These are phyloP conservation scores for Chlorella variabilis DNA, from an alignment of 163 green algal species.

Conservation along the genomic window DNA sequence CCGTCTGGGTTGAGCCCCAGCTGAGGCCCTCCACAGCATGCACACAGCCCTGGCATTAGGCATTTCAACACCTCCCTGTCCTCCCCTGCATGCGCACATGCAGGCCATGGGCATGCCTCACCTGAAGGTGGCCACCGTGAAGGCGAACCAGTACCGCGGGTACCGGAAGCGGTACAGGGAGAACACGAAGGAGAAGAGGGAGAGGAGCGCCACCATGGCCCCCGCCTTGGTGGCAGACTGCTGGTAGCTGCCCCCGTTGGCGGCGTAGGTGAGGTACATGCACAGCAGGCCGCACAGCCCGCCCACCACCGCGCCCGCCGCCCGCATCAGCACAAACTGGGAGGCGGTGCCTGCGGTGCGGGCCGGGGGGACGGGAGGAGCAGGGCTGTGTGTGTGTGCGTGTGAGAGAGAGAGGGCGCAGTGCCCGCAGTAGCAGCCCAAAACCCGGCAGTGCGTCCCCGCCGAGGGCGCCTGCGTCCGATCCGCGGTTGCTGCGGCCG, in stretches of 20 bases:
- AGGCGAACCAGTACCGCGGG: conserved; percentile 28
- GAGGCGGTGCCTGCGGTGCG: conserved; percentile 12
- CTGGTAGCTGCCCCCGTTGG: conserved; percentile 37
- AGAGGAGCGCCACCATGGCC: conserved; percentile 28
- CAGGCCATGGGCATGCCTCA: neutral
- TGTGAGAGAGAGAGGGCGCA: neutral
- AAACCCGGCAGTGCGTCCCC: too few species aligned
- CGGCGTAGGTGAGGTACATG: conserved; percentile 40
- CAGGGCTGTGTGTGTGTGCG: neutral
- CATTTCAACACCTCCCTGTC: too few species aligned
- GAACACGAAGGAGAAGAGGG: conserved; percentile 10
- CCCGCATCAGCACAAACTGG: conserved; percentile 40
- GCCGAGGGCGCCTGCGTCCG: too few species aligned
- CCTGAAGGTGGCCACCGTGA: conserved; percentile 34
- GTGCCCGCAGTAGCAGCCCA: too few species aligned
- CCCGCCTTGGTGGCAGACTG: conserved; percentile 16
- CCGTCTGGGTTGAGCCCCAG: too few species aligned
- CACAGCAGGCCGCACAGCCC: conserved; percentile 23
- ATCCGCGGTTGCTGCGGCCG: neutral
- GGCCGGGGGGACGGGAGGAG: neutral
- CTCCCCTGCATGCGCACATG: too few species aligned
- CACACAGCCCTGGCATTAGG: neutral
- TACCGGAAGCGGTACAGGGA: conserved; percentile 28
- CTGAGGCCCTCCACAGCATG: neutral
- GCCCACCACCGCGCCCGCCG: conserved; percentile 14